These are phyloP conservation scores for Nakaseomyces sp. DNA, from an alignment of 1,139 yeast species.

Conservation along the genomic window DNA sequence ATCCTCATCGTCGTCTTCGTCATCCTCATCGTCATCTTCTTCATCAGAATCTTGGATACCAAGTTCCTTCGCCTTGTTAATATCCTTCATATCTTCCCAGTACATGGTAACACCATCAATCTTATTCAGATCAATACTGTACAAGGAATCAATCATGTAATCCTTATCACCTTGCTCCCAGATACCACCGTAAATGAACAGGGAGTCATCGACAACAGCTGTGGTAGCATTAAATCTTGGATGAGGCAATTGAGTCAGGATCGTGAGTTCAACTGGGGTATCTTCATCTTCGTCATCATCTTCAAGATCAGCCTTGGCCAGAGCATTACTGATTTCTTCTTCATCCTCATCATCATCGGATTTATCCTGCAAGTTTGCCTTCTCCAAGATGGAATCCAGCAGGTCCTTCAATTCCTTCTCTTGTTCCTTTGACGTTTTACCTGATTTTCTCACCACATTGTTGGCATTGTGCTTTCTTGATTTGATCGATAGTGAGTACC, in stretches of 20 bases:
- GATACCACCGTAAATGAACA: slow-evolving; percentile 86
- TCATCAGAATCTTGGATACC: slow-evolving; percentile 55
- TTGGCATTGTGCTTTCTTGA: slow-evolving; percentile 35
- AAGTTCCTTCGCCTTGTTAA: slow-evolving; percentile 46
- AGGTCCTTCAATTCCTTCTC: slow-evolving; percentile 80
- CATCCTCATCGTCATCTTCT: slow-evolving; percentile 59
- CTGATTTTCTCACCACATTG: slow-evolving; percentile 25
- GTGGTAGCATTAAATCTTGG: slow-evolving; percentile 81
- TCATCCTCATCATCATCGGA: slow-evolving; percentile 43
- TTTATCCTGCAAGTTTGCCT: slow-evolving; percentile 58
- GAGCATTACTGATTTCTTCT: slow-evolving; percentile 35
- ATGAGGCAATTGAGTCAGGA: slow-evolving; percentile 65
- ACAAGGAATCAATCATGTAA: slow-evolving; percentile 73
- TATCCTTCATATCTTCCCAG: slow-evolving; percentile 76
- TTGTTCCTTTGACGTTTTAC: slow-evolving; percentile 34
- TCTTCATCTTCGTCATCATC: slow-evolving; percentile 30
- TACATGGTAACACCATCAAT: slow-evolving; percentile 80
- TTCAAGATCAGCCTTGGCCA: slow-evolving; percentile 29
- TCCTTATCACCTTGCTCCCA: slow-evolving; percentile 87
- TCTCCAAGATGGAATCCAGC: slow-evolving; percentile 63
- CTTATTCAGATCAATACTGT: slow-evolving; percentile 75
- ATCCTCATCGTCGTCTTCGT: slow-evolving; percentile 48
- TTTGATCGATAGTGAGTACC: slow-evolving; percentile 70
- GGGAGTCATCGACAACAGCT: slow-evolving; percentile 74
- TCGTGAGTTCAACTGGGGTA: slow-evolving; percentile 35